These are phyloP conservation scores for Talaromyces thailandensis DNA, from an alignment of 495 filamentous ascomycete species.

Conservation along the genomic window DNA sequence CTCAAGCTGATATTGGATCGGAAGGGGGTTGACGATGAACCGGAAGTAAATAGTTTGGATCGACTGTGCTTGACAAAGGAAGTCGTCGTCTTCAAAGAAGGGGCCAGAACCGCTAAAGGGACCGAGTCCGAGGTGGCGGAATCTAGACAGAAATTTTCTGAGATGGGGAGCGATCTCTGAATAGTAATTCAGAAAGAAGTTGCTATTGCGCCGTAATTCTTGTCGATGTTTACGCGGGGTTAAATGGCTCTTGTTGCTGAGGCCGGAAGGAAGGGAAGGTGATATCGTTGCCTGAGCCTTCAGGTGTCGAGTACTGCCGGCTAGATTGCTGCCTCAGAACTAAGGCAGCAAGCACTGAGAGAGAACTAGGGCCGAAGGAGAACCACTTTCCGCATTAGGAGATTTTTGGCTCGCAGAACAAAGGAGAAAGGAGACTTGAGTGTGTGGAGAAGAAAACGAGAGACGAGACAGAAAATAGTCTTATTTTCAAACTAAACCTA, in stretches of 20 bases:
- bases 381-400: not conserved
- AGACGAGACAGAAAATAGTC: not conserved
- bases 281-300: not conserved
- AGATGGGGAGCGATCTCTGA: not conserved
- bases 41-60: not conserved
- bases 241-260: not conserved
- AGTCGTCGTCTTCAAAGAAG: not conserved
- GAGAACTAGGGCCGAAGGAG: not conserved
- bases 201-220: not conserved
- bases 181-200: not conserved
- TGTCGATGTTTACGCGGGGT: not conserved
- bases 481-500: not conserved
- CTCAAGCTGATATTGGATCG: not conserved
- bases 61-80: not conserved
- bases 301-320: not conserved
- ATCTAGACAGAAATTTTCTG: not conserved
- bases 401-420: not conserved
- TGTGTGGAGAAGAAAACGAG: not conserved
- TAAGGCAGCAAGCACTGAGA: no score
- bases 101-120: not conserved
- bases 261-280: not conserved
- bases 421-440: no score
- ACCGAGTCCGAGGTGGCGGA: not conserved
- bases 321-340: not conserved
- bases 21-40: not conserved